phyloP scores from a whole-genome alignment of 176 grass and related monocot genomes.

The Hordeum marinum region DNA sequence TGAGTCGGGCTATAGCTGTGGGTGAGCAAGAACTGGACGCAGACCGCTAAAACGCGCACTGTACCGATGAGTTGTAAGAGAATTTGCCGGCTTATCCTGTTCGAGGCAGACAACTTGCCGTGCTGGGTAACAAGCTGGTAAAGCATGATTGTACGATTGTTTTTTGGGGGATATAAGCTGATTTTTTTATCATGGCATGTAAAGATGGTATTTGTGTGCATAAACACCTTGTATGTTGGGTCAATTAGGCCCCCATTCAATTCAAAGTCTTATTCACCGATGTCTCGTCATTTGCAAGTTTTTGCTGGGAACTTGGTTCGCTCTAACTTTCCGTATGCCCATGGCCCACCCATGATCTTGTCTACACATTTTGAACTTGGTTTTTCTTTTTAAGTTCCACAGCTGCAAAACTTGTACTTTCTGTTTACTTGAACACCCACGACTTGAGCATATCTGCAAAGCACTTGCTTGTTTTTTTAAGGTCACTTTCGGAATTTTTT shows the following conservation, averaged over 20 bases:
- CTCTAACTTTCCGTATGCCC: background rate
- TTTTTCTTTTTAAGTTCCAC: background rate
- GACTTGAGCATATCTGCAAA: too few relatives aligned
- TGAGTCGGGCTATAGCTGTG: background rate
- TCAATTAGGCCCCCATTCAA: background rate
- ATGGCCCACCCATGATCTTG: background rate
- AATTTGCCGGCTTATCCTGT: background rate
- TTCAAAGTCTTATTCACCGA: background rate
- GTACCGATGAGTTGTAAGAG: background rate
- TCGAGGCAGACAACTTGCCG: background rate
- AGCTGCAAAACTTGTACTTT: background rate
- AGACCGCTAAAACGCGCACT: background rate
- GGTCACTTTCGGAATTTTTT: too few relatives aligned
- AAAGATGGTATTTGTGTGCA: background rate
- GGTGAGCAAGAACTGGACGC: background rate
- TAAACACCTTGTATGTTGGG: background rate
- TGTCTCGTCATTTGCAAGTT: background rate
- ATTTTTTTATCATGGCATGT: background rate
- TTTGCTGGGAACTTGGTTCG: background rate
- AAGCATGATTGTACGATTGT: background rate
- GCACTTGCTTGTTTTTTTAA: too few relatives aligned
- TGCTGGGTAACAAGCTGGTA: background rate
- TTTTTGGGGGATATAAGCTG: background rate
- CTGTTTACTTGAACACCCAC: too few relatives aligned
- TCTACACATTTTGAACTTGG: background rate